These are phyloP conservation scores for Ceratonia siliqua DNA, from an alignment of 306 rosid species.

Conservation along the genomic window DNA sequence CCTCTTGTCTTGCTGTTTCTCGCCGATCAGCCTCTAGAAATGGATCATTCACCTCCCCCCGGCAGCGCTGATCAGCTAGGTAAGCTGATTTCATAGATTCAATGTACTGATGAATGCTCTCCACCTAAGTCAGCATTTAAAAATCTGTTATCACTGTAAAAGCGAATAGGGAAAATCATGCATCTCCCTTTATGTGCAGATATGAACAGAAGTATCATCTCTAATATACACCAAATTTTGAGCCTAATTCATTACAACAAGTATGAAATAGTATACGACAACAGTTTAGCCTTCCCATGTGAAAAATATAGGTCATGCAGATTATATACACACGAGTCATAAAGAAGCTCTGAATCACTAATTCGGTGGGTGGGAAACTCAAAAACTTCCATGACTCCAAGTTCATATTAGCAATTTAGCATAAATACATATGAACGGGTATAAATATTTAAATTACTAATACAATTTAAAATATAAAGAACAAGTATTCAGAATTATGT, in stretches of 20 bases:
- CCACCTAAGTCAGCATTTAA: constrained; percentile 65
- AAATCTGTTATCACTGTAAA: constrained; percentile 27
- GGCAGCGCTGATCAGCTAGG: constrained; percentile 72
- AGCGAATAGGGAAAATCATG: constrained; percentile 27
- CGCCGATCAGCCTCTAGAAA: constrained; percentile 89
- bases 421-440: background rate
- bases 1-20: constrained; percentile 86
- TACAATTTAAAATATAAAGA: background rate
- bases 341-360: too few species aligned
- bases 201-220: background rate
- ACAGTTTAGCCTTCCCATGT: background rate
- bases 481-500: background rate
- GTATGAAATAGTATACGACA: background rate
- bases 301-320: too few species aligned
- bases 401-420: background rate
- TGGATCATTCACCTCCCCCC: constrained; percentile 79
- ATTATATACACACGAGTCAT: too few species aligned
- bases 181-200: background rate
- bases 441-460: background rate
- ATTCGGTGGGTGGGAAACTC: too few species aligned
- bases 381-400: background rate
- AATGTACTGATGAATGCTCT: constrained; percentile 84
- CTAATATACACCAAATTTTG: background rate
- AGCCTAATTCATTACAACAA: constrained; percentile 22
- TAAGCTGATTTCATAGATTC: constrained; percentile 81